Conservation (phyloP, 1,284 basidiomycete genomes). For the Fistulinella cinereoalba region DNA sequence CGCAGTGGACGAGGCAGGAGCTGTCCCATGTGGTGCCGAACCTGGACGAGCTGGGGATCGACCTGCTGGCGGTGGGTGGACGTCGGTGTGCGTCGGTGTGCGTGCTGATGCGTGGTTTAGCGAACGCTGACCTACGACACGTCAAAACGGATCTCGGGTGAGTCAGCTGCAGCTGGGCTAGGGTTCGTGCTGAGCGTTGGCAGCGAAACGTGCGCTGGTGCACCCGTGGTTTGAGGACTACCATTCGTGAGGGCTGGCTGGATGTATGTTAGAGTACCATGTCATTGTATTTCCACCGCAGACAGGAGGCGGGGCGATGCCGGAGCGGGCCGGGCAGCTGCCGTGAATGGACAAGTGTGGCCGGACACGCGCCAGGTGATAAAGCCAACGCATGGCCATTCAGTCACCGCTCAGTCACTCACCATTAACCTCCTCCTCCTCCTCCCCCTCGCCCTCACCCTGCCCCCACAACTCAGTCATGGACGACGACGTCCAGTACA, state of each 20-base stretch:
- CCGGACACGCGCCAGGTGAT: conserved; percentile 24
- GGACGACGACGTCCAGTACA: conserved; percentile 36
- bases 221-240: conserved; percentile 80
- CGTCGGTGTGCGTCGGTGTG: neutral
- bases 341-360: conserved; percentile 22
- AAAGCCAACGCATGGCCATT: conserved; percentile 32
- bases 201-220: conserved; percentile 81
- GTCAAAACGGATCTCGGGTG: conserved; percentile 89
- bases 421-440: conserved; percentile 11
- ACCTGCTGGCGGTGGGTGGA: conserved; percentile 66
- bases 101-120: conserved; percentile 36
- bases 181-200: conserved; percentile 11
- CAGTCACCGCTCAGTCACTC: conserved; percentile 28
- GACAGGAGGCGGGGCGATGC: neutral
- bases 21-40: conserved; percentile 64
- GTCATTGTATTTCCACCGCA: conserved; percentile 17
- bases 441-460: neutral
- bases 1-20: conserved; percentile 83
- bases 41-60: conserved; percentile 71
- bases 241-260: conserved; percentile 24
- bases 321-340: conserved; percentile 20
- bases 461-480: conserved; percentile 10
- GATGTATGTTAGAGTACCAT: conserved; percentile 21
- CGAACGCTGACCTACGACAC: conserved; percentile 90
- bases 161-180: conserved; percentile 21